Evolutionary conservation across 352 stramenopile genomes (phyloP).

Genomic region (Phytopythium sindhum): DNA sequence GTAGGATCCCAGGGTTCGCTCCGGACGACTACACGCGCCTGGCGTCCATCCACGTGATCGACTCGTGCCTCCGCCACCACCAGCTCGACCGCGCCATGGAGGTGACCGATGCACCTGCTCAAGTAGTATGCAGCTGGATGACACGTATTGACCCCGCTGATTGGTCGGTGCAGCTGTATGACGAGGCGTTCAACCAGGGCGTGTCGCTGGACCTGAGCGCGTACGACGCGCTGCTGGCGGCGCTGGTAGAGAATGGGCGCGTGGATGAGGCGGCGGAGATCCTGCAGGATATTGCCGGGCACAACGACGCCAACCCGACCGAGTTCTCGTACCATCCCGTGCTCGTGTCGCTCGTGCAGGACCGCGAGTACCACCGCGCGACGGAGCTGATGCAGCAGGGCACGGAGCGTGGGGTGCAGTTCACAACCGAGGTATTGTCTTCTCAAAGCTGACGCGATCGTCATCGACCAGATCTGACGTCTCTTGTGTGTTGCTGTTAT

Average conservation of each 20-base stretch:
- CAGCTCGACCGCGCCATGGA: constrained; percentile 60
- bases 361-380: constrained; percentile 36
- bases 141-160: neutral
- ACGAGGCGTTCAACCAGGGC: constrained; percentile 50
- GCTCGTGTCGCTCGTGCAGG: constrained; percentile 36
- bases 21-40: constrained; percentile 61
- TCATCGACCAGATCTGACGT: too few relatives aligned
- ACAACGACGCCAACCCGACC: constrained; percentile 40
- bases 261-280: constrained; percentile 53
- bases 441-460: neutral
- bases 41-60: constrained; percentile 67
- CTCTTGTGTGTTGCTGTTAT: neutral
- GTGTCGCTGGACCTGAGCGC: constrained; percentile 56
- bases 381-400: constrained; percentile 44
- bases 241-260: constrained; percentile 37
- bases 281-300: constrained; percentile 36
- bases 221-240: constrained; percentile 46
- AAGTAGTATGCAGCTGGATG: neutral
- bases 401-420: constrained; percentile 37
- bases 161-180: constrained; percentile 35
- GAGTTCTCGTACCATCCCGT: constrained; percentile 47
- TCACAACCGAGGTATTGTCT: constrained; percentile 34
- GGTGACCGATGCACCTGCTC: constrained; percentile 13
- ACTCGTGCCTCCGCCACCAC: constrained; percentile 51
- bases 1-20: constrained; percentile 23